Conservation (phyloP, 768 basidiomycete species). For the Mycena floridula region DNA sequence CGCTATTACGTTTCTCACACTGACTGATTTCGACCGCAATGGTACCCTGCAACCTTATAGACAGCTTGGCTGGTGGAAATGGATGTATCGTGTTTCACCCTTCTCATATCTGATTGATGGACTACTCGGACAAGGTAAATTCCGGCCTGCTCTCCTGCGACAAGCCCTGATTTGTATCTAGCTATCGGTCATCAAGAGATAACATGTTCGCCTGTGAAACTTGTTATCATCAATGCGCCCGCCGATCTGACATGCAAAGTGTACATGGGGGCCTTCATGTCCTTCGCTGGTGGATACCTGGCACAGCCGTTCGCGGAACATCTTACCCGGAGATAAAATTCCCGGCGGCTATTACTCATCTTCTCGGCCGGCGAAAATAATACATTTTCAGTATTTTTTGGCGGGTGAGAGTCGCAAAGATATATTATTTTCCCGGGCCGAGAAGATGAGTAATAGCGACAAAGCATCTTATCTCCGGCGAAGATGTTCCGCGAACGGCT, state of each 20-base stretch:
- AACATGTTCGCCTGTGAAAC: constrained; percentile 46
- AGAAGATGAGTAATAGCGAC: too few species aligned
- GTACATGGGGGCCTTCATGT: constrained; percentile 48
- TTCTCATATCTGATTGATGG: constrained; percentile 53
- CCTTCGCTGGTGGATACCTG: constrained; percentile 48
- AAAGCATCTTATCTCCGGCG: too few species aligned
- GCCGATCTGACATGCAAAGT: constrained; percentile 43
- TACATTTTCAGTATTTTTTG: too few species aligned
- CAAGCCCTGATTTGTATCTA: constrained; percentile 6
- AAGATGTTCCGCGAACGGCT: too few species aligned
- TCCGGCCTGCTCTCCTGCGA: neutral
- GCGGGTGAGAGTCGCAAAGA: too few species aligned
- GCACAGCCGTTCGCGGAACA: too few species aligned
- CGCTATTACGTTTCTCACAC: neutral
- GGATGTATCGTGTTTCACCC: constrained; percentile 59
- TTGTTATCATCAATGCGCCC: constrained; percentile 47
- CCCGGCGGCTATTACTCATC: too few species aligned
- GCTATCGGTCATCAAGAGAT: constrained; percentile 37
- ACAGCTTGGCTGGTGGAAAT: constrained; percentile 61
- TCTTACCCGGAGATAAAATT: too few species aligned
- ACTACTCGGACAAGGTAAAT: constrained; percentile 25
- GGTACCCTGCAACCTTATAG: constrained; percentile 63
- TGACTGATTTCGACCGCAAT: constrained; percentile 28
- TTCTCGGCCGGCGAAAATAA: too few species aligned
- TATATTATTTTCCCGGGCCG: too few species aligned